Conservation (phyloP, 768 basidiomycete genomes). For the Chalciporus sphaerocephalus region DNA sequence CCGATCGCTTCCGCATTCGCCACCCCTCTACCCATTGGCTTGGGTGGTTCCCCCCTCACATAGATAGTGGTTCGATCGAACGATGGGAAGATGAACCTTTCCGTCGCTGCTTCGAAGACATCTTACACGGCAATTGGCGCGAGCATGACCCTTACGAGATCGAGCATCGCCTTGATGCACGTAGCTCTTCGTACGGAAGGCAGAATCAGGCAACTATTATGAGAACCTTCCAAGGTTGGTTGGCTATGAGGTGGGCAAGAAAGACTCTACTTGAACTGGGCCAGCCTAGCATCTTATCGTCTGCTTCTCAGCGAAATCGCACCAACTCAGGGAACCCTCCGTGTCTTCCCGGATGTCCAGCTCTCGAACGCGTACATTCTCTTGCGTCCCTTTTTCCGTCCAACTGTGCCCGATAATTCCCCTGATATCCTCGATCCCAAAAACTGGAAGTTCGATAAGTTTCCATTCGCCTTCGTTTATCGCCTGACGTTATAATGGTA, state of each 20-base stretch:
- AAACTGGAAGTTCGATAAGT: conserved; percentile 49
- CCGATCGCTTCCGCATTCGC: conserved; percentile 71
- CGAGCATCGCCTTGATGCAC: conserved; percentile 53
- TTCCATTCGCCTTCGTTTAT: conserved; percentile 15
- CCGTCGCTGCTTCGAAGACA: conserved; percentile 56
- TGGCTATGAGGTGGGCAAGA: conserved; percentile 53
- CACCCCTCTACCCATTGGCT: conserved; percentile 59
- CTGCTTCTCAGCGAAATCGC: conserved; percentile 48
- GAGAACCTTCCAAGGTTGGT: conserved; percentile 75
- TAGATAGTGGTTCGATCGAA: conserved; percentile 61
- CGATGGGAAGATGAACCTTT: conserved; percentile 65
- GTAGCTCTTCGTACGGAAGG: conserved; percentile 60
- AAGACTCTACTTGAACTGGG: too few relatives aligned
- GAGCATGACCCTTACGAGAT: conserved; percentile 66
- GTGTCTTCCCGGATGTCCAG: conserved; percentile 61
- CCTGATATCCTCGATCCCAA: conserved; percentile 44
- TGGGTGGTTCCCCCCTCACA: conserved; percentile 46
- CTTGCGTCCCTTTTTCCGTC: conserved; percentile 74
- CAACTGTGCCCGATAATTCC: conserved; percentile 37
- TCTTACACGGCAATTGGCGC: conserved; percentile 59
- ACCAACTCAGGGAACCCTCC: conserved; percentile 64
- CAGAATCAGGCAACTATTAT: conserved; percentile 51
- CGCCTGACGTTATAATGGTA: conserved; percentile 1
- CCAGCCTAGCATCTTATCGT: neutral
- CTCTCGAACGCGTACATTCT: conserved; percentile 70